Percentiles rank a stretch among this genome's conserved stretches.
These are phyloP conservation scores for Mortierella sp. DNA, from an alignment of 371 early-diverging fungal species.

Conservation along the genomic window DNA sequence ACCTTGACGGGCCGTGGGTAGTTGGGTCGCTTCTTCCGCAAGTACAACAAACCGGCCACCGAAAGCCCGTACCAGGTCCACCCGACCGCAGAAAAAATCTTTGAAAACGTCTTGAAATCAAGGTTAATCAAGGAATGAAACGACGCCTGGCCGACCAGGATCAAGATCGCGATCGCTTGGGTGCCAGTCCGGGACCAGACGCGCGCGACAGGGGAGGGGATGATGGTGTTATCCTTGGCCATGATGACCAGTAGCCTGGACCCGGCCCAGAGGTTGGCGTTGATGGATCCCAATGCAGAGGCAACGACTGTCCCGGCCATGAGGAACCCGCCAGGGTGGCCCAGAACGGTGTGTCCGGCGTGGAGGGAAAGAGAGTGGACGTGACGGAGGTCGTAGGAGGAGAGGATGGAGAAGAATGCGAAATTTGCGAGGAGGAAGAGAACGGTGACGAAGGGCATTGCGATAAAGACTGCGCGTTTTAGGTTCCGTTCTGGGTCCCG, in stretches of 20 bases:
- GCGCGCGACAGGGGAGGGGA: constrained; percentile 32
- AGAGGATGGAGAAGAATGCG: constrained; percentile 55
- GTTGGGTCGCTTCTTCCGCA: constrained; percentile 32
- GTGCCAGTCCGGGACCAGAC: constrained; percentile 40
- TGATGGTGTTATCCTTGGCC: constrained; percentile 52
- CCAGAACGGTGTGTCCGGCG: constrained; percentile 52
- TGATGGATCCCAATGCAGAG: constrained; percentile 56
- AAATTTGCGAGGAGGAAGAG: constrained; percentile 57
- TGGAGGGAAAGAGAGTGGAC: constrained; percentile 55
- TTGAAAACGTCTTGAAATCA: constrained; percentile 57
- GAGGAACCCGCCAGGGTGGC: constrained; percentile 49
- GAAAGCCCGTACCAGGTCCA: constrained; percentile 56
- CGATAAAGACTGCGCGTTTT: constrained; percentile 53
- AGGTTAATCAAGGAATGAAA: constrained; percentile 46
- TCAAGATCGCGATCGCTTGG: constrained; percentile 29
- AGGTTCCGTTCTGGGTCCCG: constrained; percentile 51
- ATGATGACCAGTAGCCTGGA: constrained; percentile 48
- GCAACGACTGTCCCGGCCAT: constrained; percentile 57
- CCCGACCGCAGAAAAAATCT: constrained; percentile 52
- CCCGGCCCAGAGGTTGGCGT: constrained; percentile 58
- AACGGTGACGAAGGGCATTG: constrained; percentile 54
- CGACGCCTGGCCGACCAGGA: constrained; percentile 40
- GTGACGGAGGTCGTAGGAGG: constrained; percentile 55
- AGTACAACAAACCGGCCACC: constrained; percentile 41
- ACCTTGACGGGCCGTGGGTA: constrained; percentile 53